phyloP scores from a whole-genome alignment of 495 filamentous ascomycete species.

The Podospora pseudoanserina region DNA sequence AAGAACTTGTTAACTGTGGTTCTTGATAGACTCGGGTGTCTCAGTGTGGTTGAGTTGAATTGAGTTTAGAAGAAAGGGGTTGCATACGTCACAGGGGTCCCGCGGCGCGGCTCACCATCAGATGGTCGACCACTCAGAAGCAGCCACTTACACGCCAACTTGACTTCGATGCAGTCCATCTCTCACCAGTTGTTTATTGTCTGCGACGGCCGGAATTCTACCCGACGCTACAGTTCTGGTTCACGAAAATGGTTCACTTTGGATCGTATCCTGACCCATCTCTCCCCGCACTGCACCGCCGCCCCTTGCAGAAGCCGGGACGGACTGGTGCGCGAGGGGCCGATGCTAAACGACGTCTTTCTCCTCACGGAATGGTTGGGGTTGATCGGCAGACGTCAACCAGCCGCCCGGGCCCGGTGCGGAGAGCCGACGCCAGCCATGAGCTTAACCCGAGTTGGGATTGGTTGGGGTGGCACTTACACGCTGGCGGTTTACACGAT shows the following conservation, averaged over 20 bases:
- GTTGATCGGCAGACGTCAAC: background rate
- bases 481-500: background rate
- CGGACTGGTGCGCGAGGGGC: background rate
- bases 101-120: background rate
- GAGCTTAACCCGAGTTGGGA: background rate
- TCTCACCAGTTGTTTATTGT: no score
- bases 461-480: background rate
- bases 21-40: background rate
- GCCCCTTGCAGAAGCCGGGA: background rate
- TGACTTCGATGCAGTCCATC: no score
- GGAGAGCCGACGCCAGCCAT: conserved; percentile 25
- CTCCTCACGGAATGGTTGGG: background rate
- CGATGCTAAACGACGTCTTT: conserved; percentile 18
- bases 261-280: background rate
- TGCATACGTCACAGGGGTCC: background rate
- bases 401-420: background rate
- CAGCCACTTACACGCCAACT: background rate
- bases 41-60: background rate
- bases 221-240: background rate
- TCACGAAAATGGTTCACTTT: background rate
- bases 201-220: no score
- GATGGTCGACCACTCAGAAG: background rate
- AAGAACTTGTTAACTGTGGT: background rate
- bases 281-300: background rate
- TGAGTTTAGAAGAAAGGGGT: background rate